Percentiles rank a stretch among this genome's conserved stretches.
Evolutionary conservation across 225 moss, liverwort and hornwort species (phyloP).

Genomic region (Sphagnum contortum): DNA sequence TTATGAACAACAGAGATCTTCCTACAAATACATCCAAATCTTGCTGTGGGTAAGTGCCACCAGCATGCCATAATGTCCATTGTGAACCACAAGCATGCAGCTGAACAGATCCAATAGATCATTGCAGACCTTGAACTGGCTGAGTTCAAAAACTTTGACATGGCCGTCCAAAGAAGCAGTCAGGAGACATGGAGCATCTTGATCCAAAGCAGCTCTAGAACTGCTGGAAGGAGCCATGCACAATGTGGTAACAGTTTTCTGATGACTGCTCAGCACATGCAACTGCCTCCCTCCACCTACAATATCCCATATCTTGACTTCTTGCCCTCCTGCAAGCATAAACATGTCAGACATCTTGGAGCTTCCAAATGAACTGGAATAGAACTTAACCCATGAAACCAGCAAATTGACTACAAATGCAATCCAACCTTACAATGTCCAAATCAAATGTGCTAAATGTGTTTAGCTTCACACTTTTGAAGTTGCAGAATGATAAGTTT

Average conservation of each 20-base stretch:
- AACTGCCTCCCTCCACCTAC: constrained; percentile 77
- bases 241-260: constrained; percentile 88
- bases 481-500: too few species aligned
- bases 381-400: not conserved
- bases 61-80: too few species aligned
- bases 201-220: constrained; percentile 20
- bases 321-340: constrained; percentile 48
- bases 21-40: too few species aligned
- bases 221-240: constrained; percentile 35
- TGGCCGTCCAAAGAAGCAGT: constrained; percentile 92
- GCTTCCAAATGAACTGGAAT: not conserved
- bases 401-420: too few species aligned
- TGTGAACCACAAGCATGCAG: too few species aligned
- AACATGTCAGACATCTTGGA: not conserved
- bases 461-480: too few species aligned
- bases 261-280: constrained; percentile 63
- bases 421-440: too few species aligned
- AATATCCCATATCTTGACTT: constrained; percentile 86
- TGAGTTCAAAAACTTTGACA: constrained; percentile 75
- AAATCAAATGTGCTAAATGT: too few species aligned
- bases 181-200: constrained; percentile 51
- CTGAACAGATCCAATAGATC: too few species aligned
- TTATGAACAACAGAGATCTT: too few species aligned
- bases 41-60: too few species aligned
- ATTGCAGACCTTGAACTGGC: constrained; percentile 57